These are phyloP conservation scores for Vitis hybrid DNA, from an alignment of 177 flowering plant species.

Conservation along the genomic window DNA sequence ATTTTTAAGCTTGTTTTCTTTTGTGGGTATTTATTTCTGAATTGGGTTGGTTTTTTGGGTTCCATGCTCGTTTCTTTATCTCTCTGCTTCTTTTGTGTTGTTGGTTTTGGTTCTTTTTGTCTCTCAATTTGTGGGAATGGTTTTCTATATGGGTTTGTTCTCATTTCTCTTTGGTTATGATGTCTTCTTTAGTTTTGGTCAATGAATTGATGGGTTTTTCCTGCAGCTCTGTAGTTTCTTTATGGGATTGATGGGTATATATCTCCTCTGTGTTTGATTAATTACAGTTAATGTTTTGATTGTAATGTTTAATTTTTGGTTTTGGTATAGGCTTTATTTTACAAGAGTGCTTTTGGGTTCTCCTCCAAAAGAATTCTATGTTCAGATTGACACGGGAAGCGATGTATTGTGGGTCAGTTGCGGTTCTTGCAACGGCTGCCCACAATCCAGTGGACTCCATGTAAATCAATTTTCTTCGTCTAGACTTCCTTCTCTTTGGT, in stretches of 20 bases:
- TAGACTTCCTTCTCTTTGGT: neutral
- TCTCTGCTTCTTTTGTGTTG: neutral
- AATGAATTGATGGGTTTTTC: neutral
- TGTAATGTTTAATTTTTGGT: neutral
- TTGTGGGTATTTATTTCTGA: conserved; percentile 1
- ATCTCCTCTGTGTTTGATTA: neutral
- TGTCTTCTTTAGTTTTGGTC: conserved; percentile 2
- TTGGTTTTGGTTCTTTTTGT: neutral
- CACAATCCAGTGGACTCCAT: conserved; percentile 70
- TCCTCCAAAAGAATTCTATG: conserved; percentile 79
- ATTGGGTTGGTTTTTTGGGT: neutral
- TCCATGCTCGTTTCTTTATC: neutral
- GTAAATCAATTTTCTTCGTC: conserved; percentile 33
- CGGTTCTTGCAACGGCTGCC: conserved; percentile 77
- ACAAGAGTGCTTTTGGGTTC: conserved; percentile 76
- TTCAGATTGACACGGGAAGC: conserved; percentile 98
- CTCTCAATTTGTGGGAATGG: neutral
- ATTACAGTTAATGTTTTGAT: neutral
- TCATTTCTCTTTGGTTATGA: conserved; percentile 5
- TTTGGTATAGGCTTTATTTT: conserved; percentile 65
- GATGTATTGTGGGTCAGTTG: conserved; percentile 95
- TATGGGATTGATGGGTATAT: neutral
- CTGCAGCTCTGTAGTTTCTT: too few species aligned
- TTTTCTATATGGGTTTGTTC: neutral
- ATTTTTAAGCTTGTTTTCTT: neutral